Evolutionary conservation across 2,329 filamentous ascomycete species (phyloP), one percentile per base, ranked within the genome.

Genomic region (Fusarium anthophilum): DNA sequence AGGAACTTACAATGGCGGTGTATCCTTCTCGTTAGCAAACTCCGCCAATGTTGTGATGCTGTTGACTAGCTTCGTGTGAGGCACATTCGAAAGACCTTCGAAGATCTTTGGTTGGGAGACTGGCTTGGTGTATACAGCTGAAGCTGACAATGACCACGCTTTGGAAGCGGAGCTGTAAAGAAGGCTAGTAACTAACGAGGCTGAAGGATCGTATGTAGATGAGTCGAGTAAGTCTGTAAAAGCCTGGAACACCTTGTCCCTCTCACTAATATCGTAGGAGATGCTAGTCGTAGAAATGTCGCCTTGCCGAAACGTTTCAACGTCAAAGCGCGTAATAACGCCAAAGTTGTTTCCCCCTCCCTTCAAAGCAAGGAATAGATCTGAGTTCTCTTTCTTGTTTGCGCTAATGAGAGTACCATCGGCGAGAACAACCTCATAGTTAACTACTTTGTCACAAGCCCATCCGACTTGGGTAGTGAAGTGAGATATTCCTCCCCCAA

Each of bases 331-430:
- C n/a, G 47, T 37, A 13, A 62, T 4, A 15, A 38, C 32, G 2
- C 65, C 63, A 15, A 68, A 61, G 18, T 67, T 67, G 6, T 43
- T 68, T 0, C 53, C 56, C 8, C 65, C 65, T 24, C 65, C 65
- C 11, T 67, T 68, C 6, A 68, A 7, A 20, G 65, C 53, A 8
- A 58, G 35, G 8, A 53, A 61, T 1, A 68, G 7, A 4, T 61
- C 54, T 1, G 6, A 3, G 2, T 67, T 41, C 2, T 7, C 22
- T 1, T 53, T 24, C 4, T 47, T 30, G 6, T 53, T 35, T 3
- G 39, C 28, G 2, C 11, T 61, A 2, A 61, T 4, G 0, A 61
- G 26, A 3, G 56, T 6, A 3, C 65, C 53, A 2, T 44, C 47
- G 0, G 35, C 17, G 5, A 67, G 45, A 1, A 61, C 35, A 5